Conservation (phyloP, 1,139 yeast species). For the Hansenula lynferdii region DNA sequence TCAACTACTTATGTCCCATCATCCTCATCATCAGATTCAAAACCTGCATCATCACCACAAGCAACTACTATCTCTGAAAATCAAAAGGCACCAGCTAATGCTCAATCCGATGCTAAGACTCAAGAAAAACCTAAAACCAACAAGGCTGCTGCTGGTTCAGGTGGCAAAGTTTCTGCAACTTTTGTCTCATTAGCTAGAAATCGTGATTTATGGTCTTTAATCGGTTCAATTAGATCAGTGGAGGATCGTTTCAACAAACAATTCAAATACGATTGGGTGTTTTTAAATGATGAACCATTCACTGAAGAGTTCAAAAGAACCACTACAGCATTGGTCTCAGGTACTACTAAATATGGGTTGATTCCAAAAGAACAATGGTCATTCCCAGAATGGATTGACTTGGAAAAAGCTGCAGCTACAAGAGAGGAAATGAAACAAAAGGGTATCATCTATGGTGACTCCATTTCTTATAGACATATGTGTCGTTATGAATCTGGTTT, state of each 20-base stretch:
- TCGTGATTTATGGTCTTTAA: constrained; percentile 50
- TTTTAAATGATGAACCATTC: constrained; percentile 52
- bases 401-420: constrained; percentile 44
- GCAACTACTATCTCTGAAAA: too few species aligned
- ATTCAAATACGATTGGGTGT: constrained; percentile 68
- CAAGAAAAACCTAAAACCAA: not conserved
- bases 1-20: constrained; percentile 32
- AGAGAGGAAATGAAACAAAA: constrained; percentile 42
- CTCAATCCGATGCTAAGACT: too few species aligned
- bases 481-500: constrained; percentile 88
- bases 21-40: constrained; percentile 3
- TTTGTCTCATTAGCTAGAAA: constrained; percentile 71
- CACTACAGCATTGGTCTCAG: constrained; percentile 36
- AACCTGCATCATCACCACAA: too few species aligned
- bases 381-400: constrained; percentile 54
- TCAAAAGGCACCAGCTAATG: too few species aligned
- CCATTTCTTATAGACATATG: constrained; percentile 73
- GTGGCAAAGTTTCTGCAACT: constrained; percentile 50
- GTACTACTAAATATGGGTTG: constrained; percentile 40
- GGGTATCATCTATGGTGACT: constrained; percentile 52
- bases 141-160: constrained; percentile 1
- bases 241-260: constrained; percentile 67
- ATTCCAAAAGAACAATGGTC: constrained; percentile 47
- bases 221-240: constrained; percentile 55
- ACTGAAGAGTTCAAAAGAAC: constrained; percentile 39